These are phyloP conservation scores for Leccinum sublutescens DNA, from an alignment of 768 basidiomycete genomes.

Conservation along the genomic window DNA sequence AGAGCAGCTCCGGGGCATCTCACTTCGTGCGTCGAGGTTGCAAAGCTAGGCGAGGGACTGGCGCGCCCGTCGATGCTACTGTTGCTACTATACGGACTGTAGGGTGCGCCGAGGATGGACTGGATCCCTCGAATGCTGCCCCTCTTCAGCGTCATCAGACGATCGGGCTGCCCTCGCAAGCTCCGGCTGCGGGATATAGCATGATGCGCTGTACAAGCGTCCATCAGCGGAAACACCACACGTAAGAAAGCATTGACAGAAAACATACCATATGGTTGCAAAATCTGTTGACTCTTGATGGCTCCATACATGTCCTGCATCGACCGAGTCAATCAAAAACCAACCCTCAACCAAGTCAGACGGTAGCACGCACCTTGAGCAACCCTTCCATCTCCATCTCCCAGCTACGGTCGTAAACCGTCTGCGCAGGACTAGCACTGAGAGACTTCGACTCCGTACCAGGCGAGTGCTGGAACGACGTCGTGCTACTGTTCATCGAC, in stretches of 20 bases:
- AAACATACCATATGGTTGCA: slow-evolving; percentile 65
- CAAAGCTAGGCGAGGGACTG: slow-evolving; percentile 92
- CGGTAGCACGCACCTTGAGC: slow-evolving; percentile 60
- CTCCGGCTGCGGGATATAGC: slow-evolving; percentile 66
- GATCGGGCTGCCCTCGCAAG: slow-evolving; percentile 66
- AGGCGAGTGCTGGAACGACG: slow-evolving; percentile 58
- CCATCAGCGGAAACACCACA: slow-evolving; percentile 15
- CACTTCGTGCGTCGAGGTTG: slow-evolving; percentile 85
- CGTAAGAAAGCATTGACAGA: background rate
- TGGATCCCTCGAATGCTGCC: slow-evolving; percentile 89
- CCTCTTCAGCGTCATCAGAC: slow-evolving; percentile 77
- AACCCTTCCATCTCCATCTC: slow-evolving; percentile 82
- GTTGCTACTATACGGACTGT: slow-evolving; percentile 82
- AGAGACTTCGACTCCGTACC: slow-evolving; percentile 38
- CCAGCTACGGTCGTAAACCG: slow-evolving; percentile 68
- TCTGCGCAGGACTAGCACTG: slow-evolving; percentile 32
- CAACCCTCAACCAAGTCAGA: background rate
- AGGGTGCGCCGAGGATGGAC: slow-evolving; percentile 68
- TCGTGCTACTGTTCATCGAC: slow-evolving; percentile 57
- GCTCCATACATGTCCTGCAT: slow-evolving; percentile 90
- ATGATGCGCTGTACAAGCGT: slow-evolving; percentile 39
- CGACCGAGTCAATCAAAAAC: slow-evolving; percentile 1
- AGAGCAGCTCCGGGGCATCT: slow-evolving; percentile 9
- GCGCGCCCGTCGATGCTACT: slow-evolving; percentile 82
- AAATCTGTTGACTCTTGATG: slow-evolving; percentile 86